phyloP scores from a whole-genome alignment of 805 yeast species.

The Barnettozyma pratensis region DNA sequence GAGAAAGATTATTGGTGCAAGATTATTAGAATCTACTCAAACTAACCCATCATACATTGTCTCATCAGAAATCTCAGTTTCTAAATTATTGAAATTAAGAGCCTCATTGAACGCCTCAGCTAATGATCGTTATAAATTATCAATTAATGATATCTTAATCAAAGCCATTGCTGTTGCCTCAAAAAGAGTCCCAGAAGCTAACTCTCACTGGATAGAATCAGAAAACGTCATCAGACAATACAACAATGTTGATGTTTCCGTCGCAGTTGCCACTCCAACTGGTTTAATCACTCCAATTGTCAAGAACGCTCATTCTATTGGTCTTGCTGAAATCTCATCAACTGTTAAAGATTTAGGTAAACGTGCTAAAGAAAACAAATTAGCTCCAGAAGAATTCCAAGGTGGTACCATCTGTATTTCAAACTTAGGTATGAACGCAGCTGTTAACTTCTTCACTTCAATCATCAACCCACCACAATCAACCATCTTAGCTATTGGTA shows the following conservation, averaged over 20 bases:
- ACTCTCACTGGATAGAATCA: slow-evolving; percentile 87
- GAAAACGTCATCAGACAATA: slow-evolving; percentile 91
- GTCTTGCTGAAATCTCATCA: slow-evolving; percentile 73
- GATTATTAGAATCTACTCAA: slow-evolving; percentile 82
- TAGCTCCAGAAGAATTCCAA: slow-evolving; percentile 94
- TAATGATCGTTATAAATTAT: slow-evolving; percentile 82
- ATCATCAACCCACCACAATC: slow-evolving; percentile 98
- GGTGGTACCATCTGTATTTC: slow-evolving; percentile 99
- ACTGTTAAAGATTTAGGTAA: slow-evolving; percentile 90
- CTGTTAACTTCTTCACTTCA: slow-evolving; percentile 89
- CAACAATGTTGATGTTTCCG: slow-evolving; percentile 90
- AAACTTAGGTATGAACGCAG: slow-evolving; percentile 97
- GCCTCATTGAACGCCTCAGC: slow-evolving; percentile 80
- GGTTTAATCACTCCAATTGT: slow-evolving; percentile 97
- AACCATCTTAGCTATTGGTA: slow-evolving; percentile 90
- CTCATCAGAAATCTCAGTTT: slow-evolving; percentile 78
- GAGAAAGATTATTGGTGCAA: slow-evolving; percentile 91
- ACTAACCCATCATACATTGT: slow-evolving; percentile 90
- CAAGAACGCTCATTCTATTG: slow-evolving; percentile 81
- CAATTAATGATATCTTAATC: slow-evolving; percentile 89
- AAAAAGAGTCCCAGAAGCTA: slow-evolving; percentile 86
- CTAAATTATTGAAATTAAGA: slow-evolving; percentile 88
- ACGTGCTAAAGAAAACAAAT: slow-evolving; percentile 92
- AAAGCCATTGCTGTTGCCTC: slow-evolving; percentile 93
- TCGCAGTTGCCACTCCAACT: slow-evolving; percentile 95